Percentiles rank a stretch among this genome's conserved stretches.
phyloP scores from a whole-genome alignment of 169 alveolate genomes.

The Plasmodium ovale region DNA sequence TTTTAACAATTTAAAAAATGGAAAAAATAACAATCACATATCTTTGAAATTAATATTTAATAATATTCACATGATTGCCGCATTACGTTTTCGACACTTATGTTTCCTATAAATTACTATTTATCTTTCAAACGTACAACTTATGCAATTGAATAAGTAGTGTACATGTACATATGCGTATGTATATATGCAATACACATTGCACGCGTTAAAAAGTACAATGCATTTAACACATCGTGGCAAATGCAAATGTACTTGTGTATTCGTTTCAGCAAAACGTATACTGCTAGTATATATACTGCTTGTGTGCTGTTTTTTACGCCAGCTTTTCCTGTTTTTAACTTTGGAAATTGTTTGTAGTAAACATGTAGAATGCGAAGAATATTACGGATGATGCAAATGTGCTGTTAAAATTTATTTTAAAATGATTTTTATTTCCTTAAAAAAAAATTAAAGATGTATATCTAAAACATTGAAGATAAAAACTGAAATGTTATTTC shows the following conservation, averaged over 20 bases:
- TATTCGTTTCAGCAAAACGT: neutral
- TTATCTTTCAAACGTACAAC: neutral
- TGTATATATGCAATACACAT: neutral
- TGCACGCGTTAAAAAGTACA: too few relatives aligned
- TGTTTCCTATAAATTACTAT: neutral
- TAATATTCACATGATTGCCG: neutral
- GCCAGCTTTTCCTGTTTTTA: neutral
- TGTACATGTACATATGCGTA: too few relatives aligned
- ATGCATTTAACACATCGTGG: neutral
- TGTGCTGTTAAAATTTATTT: neutral
- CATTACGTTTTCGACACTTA: neutral
- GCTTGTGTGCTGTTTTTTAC: neutral
- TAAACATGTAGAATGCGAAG: conserved; percentile 1
- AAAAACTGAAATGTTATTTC: conserved; percentile 19
- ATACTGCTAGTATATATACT: too few relatives aligned
- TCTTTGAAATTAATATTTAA: neutral
- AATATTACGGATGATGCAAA: conserved; percentile 1
- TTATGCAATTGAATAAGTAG: too few relatives aligned
- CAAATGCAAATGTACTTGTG: neutral
- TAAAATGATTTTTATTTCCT: conserved; percentile 23
- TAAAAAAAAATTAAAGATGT: conserved; percentile 24
- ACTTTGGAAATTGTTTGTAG: conserved; percentile 8
- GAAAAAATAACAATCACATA: neutral
- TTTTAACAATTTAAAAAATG: neutral
- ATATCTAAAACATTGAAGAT: conserved; percentile 49